Percentiles rank a stretch among this genome's conserved stretches.
Evolutionary conservation across 1,139 yeast genomes (phyloP).

Genomic region (Kodamaea sp.): DNA sequence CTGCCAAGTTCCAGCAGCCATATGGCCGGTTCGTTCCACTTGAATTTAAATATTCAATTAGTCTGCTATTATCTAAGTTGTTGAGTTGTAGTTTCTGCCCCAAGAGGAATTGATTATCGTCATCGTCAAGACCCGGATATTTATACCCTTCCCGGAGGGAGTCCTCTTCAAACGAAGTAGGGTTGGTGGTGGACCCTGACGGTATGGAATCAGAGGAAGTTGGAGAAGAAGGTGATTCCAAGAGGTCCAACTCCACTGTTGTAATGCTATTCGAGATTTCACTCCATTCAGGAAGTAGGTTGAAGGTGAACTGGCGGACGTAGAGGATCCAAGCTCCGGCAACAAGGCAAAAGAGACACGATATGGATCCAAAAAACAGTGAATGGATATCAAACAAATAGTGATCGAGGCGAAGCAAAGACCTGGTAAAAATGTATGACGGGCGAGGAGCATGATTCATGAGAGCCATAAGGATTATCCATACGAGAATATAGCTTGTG

Average conservation of each 20-base stretch:
- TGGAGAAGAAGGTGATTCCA: slow-evolving; percentile 4
- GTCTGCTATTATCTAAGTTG: slow-evolving; percentile 1
- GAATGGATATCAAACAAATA: slow-evolving; percentile 7
- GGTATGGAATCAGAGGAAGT: background rate
- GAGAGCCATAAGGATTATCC: slow-evolving; percentile 6
- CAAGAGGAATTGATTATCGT: background rate
- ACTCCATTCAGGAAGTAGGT: background rate
- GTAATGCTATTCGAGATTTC: background rate
- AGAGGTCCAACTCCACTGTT: slow-evolving; percentile 2
- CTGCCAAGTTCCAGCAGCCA: slow-evolving; percentile 14
- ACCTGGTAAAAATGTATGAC: slow-evolving; percentile 4
- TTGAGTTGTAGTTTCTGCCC: background rate
- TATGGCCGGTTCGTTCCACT: slow-evolving; percentile 5
- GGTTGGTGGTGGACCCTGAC: slow-evolving; percentile 1
- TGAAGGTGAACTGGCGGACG: slow-evolving; percentile 3
- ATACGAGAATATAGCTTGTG: slow-evolving; percentile 5
- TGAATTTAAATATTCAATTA: slow-evolving; percentile 2
- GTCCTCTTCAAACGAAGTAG: background rate
- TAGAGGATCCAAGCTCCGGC: slow-evolving; percentile 9
- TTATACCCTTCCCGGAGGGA: background rate
- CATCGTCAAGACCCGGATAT: background rate
- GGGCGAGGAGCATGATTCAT: slow-evolving; percentile 7
- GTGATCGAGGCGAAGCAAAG: slow-evolving; percentile 6
- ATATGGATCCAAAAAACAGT: slow-evolving; percentile 6
- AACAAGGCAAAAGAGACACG: slow-evolving; percentile 7